Conservation (phyloP, 371 early-diverging fungal species). For the Actinomortierella wolfii region DNA sequence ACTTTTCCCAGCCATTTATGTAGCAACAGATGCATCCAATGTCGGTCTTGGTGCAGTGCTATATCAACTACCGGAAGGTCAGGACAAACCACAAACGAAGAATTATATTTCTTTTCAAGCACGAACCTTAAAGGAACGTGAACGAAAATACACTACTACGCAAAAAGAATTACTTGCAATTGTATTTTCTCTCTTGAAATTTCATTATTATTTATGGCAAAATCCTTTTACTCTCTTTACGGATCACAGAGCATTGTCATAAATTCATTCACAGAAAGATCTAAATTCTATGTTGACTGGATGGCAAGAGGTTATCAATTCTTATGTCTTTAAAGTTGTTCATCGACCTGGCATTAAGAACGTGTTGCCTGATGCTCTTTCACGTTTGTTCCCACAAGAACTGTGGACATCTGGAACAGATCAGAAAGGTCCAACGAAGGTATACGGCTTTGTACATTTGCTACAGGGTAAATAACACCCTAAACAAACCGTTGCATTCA, state of each 20-base stretch:
- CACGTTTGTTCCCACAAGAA: constrained; percentile 5
- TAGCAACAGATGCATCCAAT: constrained; percentile 52
- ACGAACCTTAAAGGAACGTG: constrained; percentile 2
- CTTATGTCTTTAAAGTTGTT: neutral
- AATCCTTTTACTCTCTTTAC: constrained; percentile 12
- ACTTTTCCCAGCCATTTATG: constrained; percentile 34
- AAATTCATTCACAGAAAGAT: constrained; percentile 6
- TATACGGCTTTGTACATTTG: constrained; percentile 6
- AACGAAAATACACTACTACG: constrained; percentile 7
- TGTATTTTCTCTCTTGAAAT: constrained; percentile 9
- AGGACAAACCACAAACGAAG: neutral
- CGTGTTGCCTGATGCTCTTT: constrained; percentile 7
- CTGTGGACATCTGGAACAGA: too few relatives aligned
- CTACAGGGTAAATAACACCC: neutral
- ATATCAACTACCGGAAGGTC: constrained; percentile 7
- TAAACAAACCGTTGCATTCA: neutral
- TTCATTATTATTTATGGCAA: constrained; percentile 12
- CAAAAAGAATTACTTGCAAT: constrained; percentile 13
- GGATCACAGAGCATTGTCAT: constrained; percentile 10
- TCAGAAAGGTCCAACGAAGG: neutral
- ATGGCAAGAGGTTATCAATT: constrained; percentile 5
- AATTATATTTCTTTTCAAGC: constrained; percentile 3
- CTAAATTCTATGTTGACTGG: constrained; percentile 2
- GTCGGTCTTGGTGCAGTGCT: constrained; percentile 47
- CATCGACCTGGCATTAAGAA: neutral